Base-by-base conservation (phyloP, 2,329 filamentous ascomycete genomes). In the Nemania bipapillata region DNA sequence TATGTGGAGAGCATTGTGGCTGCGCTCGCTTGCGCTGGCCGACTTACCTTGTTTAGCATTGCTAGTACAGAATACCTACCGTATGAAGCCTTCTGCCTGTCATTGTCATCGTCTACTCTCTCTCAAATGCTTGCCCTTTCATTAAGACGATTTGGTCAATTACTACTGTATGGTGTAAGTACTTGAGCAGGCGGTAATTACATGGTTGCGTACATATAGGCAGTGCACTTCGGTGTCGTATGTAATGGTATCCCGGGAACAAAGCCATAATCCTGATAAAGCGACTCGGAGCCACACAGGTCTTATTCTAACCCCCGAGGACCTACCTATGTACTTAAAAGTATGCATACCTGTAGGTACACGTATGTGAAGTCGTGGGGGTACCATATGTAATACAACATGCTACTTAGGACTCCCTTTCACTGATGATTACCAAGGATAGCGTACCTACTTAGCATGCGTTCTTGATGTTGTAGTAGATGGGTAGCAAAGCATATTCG, bases 1-100 rank as follows among this genome's bases (percentile, higher is more conserved):
- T 24, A 22, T 8, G 45, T 47, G 58, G 64, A 64, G 54, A 57
- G 66, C 42, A 52, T 52, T 58, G 66, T 69, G 63, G 63, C 66
- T 69, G 64, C 60, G 64, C 53, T 60, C 4, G 24, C 35, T 47
- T 62, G 35, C n/a, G n/a, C 53, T 45, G 24, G 4, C 35, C 40
- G 59, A 54, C 30, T 22, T 32, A 47, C 32, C 45, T 20, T 49
- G 42, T 47, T 56, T 50, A 24, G 50, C 35, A 40, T 52, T 47
- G 56, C 56, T 62, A 57, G 20, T 32, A 9, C 30, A 9, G 9
- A 32, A 32, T 42, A 53, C n/a, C n/a, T n/a, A n/a, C n/a, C 26
- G 42, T 30, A 17, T 26, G 22, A 50, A 50, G 24, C 7, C 24
- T 17, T 26, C n/a, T 6, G n/a, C 17, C 40, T 45, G 40, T 45